Conservation (phyloP, 2,329 filamentous ascomycete species). For the Monosporascus sp. region DNA sequence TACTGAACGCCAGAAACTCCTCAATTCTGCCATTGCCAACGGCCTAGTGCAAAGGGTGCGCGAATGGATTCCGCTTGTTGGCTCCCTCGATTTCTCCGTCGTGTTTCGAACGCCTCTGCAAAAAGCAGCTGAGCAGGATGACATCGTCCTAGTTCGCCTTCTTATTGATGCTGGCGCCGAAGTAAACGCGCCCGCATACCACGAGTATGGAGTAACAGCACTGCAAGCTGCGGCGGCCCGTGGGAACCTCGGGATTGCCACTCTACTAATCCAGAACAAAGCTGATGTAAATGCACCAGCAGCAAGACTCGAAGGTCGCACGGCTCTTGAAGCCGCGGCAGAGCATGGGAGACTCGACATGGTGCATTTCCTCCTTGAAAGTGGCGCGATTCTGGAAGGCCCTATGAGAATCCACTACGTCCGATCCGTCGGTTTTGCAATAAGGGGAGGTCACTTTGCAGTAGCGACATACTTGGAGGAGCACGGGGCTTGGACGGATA, state of each 20-base stretch:
- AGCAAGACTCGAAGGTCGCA: not conserved
- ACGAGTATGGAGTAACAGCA: not conserved
- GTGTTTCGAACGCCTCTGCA: too few relatives aligned
- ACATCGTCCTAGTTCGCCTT: too few relatives aligned
- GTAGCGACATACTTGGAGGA: not conserved
- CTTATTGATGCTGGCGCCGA: too few relatives aligned
- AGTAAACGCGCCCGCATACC: not conserved
- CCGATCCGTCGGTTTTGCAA: not conserved
- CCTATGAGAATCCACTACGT: conserved; percentile 3
- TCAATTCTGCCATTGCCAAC: accelerated
- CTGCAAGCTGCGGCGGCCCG: not conserved
- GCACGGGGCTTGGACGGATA: conserved; percentile 1
- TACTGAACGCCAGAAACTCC: too few relatives aligned
- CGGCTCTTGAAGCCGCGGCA: too few relatives aligned
- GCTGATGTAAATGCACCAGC: conserved; percentile 1
- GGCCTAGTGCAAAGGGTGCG: too few relatives aligned
- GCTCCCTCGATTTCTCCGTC: too few relatives aligned
- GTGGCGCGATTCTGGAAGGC: not conserved
- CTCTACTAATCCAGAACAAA: not conserved
- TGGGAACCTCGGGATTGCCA: not conserved
- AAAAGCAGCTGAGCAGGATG: too few relatives aligned
- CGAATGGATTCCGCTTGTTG: too few relatives aligned
- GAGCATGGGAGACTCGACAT: not conserved
- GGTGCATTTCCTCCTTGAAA: not conserved
- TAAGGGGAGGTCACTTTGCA: not conserved